Evolutionary conservation across 1,284 basidiomycete species (phyloP).

Genomic region (Pseudozyma hubeiensis): DNA sequence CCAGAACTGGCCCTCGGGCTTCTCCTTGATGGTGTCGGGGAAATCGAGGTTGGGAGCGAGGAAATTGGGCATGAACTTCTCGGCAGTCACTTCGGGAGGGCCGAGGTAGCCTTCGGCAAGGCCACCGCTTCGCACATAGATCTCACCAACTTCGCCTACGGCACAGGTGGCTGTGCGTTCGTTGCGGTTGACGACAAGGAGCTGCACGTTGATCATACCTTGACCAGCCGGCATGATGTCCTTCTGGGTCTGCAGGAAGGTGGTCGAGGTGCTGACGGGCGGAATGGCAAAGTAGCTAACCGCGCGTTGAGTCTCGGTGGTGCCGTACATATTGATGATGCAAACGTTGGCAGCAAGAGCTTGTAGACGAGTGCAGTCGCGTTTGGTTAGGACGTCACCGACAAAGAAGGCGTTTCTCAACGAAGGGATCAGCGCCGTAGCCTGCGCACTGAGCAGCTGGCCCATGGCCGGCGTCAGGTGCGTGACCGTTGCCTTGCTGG

Average conservation of each 20-base stretch:
- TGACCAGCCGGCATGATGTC: conserved; percentile 98
- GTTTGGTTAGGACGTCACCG: conserved; percentile 98
- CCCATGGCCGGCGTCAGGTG: conserved; percentile 97
- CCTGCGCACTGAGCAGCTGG: conserved; percentile 95
- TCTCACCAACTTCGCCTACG: conserved; percentile 97
- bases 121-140: conserved; percentile 96
- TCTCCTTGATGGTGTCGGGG: conserved; percentile 61
- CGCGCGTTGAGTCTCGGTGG: conserved; percentile 98
- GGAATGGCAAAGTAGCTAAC: conserved; percentile 98
- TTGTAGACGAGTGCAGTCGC: conserved; percentile 95
- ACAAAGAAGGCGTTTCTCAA: conserved; percentile 96
- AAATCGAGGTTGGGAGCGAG: conserved; percentile 59
- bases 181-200: conserved; percentile 94
- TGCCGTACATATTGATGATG: conserved; percentile 99
- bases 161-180: conserved; percentile 89
- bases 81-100: conserved; percentile 78
- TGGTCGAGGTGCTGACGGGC: conserved; percentile 82
- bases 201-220: conserved; percentile 98
- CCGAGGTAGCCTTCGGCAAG: conserved; percentile 96
- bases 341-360: conserved; percentile 87
- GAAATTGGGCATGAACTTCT: conserved; percentile 71
- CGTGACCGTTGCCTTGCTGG: conserved; percentile 81
- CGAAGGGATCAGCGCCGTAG: conserved; percentile 86
- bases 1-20: conserved; percentile 74
- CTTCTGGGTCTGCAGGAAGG: conserved; percentile 93